These are phyloP conservation scores for Komagataea norvegica DNA, from an alignment of 1,139 yeast species.

Conservation along the genomic window DNA sequence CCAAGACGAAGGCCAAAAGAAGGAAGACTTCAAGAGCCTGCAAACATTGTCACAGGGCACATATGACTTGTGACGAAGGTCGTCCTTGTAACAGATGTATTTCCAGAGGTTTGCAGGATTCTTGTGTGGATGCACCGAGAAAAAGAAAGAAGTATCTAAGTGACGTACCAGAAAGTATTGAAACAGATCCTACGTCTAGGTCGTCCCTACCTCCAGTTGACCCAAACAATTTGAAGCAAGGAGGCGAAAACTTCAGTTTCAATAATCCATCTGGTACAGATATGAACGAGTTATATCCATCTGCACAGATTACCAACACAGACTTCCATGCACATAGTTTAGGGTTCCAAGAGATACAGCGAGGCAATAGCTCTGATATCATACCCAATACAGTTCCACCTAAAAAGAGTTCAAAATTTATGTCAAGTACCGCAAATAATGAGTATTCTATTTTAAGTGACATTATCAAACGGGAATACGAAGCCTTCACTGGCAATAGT, in stretches of 20 bases:
- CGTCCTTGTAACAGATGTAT: constrained; percentile 85
- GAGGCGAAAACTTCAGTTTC: too few species aligned
- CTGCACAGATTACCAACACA: constrained; percentile 2
- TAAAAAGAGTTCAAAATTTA: constrained; percentile 34
- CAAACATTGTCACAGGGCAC: constrained; percentile 79
- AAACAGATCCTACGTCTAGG: constrained; percentile 4
- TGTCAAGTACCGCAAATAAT: constrained; percentile 73
- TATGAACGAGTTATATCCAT: constrained; percentile 17
- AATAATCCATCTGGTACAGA: background rate
- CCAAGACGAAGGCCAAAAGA: constrained; percentile 30
- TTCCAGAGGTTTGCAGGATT: constrained; percentile 58
- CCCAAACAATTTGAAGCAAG: background rate
- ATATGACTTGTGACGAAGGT: constrained; percentile 75
- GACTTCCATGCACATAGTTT: too few species aligned
- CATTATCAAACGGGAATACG: constrained; percentile 52
- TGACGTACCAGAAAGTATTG: constrained; percentile 43
- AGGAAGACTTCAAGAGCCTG: constrained; percentile 78
- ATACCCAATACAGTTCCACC: too few species aligned
- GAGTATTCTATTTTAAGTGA: constrained; percentile 77
- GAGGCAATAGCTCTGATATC: background rate
- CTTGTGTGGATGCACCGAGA: constrained; percentile 88
- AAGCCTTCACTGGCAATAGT: constrained; percentile 13
- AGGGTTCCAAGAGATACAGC: constrained; percentile 3
- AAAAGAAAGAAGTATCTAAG: constrained; percentile 76
- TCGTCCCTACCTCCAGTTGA: background rate